A percentile compares a stretch with the other conserved stretches of the same genome.
Evolutionary conservation across 73 alveolate species (phyloP).

Genomic region (Paraurostyla sp.): DNA sequence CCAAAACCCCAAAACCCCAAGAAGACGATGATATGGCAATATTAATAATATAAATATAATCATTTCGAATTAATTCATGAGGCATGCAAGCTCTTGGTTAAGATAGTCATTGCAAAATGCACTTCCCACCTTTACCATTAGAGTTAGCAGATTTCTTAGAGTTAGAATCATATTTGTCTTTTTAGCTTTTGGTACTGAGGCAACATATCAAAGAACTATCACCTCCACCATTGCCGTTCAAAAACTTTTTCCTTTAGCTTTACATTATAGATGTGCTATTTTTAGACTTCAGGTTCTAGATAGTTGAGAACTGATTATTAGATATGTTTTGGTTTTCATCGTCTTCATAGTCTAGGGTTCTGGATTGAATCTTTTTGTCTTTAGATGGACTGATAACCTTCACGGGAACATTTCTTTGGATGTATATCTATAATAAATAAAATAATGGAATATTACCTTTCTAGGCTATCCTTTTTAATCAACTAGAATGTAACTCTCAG

Average conservation of each 20-base stretch:
- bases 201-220: slow-evolving; percentile 42
- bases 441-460: too few relatives aligned
- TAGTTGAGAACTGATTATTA: slow-evolving; percentile 3
- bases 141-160: background rate
- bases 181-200: slow-evolving; percentile 49
- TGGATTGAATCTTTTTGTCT: background rate
- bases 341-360: slow-evolving; percentile 28
- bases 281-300: background rate
- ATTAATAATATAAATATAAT: too few relatives aligned
- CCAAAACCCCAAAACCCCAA: too few relatives aligned
- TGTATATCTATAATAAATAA: too few relatives aligned
- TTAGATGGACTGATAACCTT: background rate
- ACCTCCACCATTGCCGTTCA: slow-evolving; percentile 21
- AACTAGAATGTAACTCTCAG: slow-evolving; percentile 25
- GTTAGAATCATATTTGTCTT: background rate
- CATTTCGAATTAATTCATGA: too few relatives aligned
- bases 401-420: slow-evolving; percentile 33
- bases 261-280: background rate
- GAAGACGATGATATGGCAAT: too few relatives aligned
- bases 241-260: slow-evolving; percentile 27
- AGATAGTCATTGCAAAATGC: slow-evolving; percentile 2
- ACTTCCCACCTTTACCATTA: background rate
- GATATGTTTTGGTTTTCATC: background rate
- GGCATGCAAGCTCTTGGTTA: too few relatives aligned
- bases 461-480: slow-evolving; percentile 52